phyloP scores from a whole-genome alignment of 2,329 filamentous ascomycete genomes.

The Penicillium sp. region DNA sequence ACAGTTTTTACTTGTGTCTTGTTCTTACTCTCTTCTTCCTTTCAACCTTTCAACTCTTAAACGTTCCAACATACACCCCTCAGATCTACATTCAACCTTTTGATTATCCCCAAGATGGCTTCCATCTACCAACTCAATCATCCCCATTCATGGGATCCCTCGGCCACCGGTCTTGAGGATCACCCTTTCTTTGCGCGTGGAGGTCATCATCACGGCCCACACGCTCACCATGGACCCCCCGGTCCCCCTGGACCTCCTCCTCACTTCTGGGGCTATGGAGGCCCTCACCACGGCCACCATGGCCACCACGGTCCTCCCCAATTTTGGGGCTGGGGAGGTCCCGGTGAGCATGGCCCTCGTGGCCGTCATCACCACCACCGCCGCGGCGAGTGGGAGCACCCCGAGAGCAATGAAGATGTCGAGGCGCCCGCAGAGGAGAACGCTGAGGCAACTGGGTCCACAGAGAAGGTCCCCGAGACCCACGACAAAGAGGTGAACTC shows the following conservation, averaged over 20 bases:
- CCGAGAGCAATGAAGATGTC: neutral
- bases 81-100: neutral
- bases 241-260: constrained; percentile 4
- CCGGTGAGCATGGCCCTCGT: neutral
- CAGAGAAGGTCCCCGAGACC: neutral
- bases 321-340: constrained; percentile 2
- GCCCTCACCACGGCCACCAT: neutral
- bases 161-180: constrained; percentile 50
- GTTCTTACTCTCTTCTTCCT: neutral
- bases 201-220: constrained; percentile 22
- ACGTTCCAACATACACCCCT: neutral
- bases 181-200: constrained; percentile 49
- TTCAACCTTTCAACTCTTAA: neutral
- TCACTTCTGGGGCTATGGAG: constrained; percentile 14
- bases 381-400: neutral
- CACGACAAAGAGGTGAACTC: neutral
- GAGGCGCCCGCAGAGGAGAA: neutral
- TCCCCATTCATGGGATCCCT: constrained; percentile 56
- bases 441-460: neutral
- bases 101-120: constrained; percentile 47
- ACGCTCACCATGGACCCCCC: constrained; percentile 16
- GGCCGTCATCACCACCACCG: neutral
- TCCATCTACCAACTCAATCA: constrained; percentile 56
- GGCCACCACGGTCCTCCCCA: neutral
- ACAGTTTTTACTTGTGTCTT: neutral